phyloP scores from a whole-genome alignment of 768 basidiomycete genomes.

The Tubosaeta sp. region DNA sequence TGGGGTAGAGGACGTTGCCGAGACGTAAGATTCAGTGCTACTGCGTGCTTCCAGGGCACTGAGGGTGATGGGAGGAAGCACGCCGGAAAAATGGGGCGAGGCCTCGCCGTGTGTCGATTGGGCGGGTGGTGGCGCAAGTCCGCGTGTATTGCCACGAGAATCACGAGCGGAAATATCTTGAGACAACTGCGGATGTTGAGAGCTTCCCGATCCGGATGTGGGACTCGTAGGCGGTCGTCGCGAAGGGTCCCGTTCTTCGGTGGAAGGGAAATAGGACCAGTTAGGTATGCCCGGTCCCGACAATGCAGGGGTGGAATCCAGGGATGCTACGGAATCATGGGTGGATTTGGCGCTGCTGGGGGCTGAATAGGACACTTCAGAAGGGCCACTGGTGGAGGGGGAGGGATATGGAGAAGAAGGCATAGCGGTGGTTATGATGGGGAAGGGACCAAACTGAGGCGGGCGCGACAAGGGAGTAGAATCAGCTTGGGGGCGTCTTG shows the following conservation, averaged over 20 bases:
- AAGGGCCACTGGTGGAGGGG: slow-evolving; percentile 1
- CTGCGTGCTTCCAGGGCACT: slow-evolving; percentile 14
- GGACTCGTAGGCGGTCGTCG: slow-evolving; percentile 12
- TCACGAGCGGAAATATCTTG: slow-evolving; percentile 8
- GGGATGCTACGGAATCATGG: slow-evolving; percentile 22
- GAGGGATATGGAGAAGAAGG: slow-evolving; percentile 19
- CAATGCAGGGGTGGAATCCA: slow-evolving; percentile 38
- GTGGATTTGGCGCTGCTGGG: slow-evolving; percentile 11
- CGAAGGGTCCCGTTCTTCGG: slow-evolving; percentile 17
- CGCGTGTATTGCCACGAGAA: slow-evolving; percentile 11
- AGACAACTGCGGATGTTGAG: slow-evolving; percentile 8
- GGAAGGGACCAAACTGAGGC: slow-evolving; percentile 62
- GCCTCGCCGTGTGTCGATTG: slow-evolving; percentile 10
- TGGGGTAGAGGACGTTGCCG: slow-evolving; percentile 26
- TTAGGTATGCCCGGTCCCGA: slow-evolving; percentile 56
- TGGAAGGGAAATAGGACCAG: slow-evolving; percentile 21
- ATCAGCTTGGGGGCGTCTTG: slow-evolving; percentile 67
- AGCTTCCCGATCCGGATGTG: not conserved
- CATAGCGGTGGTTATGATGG: slow-evolving; percentile 38
- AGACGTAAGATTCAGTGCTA: slow-evolving; percentile 15
- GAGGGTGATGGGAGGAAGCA: slow-evolving; percentile 26
- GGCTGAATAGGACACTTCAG: slow-evolving; percentile 13
- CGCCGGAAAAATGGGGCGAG: slow-evolving; percentile 25
- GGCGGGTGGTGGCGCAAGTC: slow-evolving; percentile 8
- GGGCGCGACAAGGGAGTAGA: slow-evolving; percentile 49